A percentile compares a stretch with the other conserved stretches of the same genome.
Evolutionary conservation across 768 basidiomycete genomes (phyloP).

Genomic region (Chalciporus piperatus): DNA sequence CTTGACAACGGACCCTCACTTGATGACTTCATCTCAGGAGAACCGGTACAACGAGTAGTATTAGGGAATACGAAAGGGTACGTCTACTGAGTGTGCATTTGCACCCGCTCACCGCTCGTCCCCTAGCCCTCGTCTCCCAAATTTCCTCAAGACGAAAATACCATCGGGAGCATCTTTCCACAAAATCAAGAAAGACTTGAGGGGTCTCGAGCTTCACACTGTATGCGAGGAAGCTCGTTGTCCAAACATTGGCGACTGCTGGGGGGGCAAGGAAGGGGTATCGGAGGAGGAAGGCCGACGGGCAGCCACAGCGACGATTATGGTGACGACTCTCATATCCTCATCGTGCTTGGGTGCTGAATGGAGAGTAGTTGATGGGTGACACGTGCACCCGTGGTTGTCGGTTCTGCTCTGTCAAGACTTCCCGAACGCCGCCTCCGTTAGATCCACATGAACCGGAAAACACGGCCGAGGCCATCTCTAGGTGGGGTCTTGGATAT

Average conservation of each 20-base stretch:
- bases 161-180: constrained; percentile 86
- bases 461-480: constrained; percentile 96
- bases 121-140: constrained; percentile 77
- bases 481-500: constrained; percentile 96
- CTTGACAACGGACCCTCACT: constrained; percentile 69
- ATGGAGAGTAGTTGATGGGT: constrained; percentile 79
- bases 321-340: constrained; percentile 52
- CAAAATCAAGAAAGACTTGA: constrained; percentile 92
- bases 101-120: not conserved
- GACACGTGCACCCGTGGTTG: constrained; percentile 98
- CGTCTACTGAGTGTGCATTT: constrained; percentile 19
- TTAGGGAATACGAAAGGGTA: constrained; percentile 72
- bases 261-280: constrained; percentile 78
- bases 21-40: constrained; percentile 76
- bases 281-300: constrained; percentile 71
- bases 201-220: constrained; percentile 89
- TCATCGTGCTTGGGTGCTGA: constrained; percentile 6
- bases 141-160: constrained; percentile 86
- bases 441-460: constrained; percentile 96
- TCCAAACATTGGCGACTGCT: constrained; percentile 99
- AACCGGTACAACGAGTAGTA: constrained; percentile 55
- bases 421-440: constrained; percentile 82
- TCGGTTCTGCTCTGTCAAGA: constrained; percentile 97
- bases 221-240: constrained; percentile 99
- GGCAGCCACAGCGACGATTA: constrained; percentile 95